Conservation (phyloP, 2,329 filamentous ascomycete genomes). For the Penicillium brevicompactum region DNA sequence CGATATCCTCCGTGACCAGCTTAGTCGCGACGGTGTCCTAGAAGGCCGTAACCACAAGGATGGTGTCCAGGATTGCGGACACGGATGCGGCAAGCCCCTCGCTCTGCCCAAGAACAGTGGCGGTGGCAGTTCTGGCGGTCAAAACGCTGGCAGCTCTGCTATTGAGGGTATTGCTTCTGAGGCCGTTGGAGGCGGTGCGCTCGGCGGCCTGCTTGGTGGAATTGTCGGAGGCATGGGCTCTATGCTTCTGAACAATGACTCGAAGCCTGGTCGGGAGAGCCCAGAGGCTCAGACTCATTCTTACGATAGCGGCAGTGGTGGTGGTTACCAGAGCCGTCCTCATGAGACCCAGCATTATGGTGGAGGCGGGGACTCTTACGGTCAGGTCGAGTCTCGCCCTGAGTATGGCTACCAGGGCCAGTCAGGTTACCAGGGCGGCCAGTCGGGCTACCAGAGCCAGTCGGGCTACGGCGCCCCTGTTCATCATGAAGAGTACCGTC, state of each 20-base stretch:
- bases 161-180: slow-evolving; percentile 59
- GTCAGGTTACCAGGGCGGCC: neutral
- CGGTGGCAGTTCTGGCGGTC: slow-evolving; percentile 25
- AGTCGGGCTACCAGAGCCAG: slow-evolving; percentile 17
- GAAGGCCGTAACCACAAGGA: slow-evolving; percentile 83
- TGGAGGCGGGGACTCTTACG: slow-evolving; percentile 13
- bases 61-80: slow-evolving; percentile 78
- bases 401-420: slow-evolving; percentile 16
- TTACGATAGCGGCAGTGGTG: slow-evolving; percentile 6
- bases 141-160: slow-evolving; percentile 27
- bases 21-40: slow-evolving; percentile 76
- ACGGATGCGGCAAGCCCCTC: slow-evolving; percentile 80
- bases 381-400: slow-evolving; percentile 2
- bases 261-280: slow-evolving; percentile 11
- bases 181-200: slow-evolving; percentile 63
- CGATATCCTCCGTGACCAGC: slow-evolving; percentile 69
- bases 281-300: slow-evolving; percentile 5
- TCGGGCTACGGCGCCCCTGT: slow-evolving; percentile 16
- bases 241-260: slow-evolving; percentile 63
- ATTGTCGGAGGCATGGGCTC: slow-evolving; percentile 61
- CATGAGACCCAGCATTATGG: slow-evolving; percentile 8
- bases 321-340: slow-evolving; percentile 5
- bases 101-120: slow-evolving; percentile 65
- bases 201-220: slow-evolving; percentile 72
- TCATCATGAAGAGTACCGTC: slow-evolving; percentile 13